Evolutionary conservation across 116 monocot species (phyloP).

Genomic region (Papilionanthe hybrid): DNA sequence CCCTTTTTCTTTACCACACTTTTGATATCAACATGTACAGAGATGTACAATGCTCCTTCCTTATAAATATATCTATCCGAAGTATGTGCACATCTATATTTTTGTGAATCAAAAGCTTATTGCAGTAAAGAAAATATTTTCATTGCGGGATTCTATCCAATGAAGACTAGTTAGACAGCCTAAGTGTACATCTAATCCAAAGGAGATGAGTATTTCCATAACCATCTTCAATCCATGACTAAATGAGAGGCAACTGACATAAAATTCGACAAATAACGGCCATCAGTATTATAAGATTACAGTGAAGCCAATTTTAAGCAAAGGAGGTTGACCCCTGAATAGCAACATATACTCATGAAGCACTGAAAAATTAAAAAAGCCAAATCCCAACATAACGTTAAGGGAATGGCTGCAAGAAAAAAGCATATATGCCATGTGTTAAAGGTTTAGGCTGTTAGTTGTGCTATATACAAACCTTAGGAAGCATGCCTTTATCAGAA

Average conservation of each 20-base stretch:
- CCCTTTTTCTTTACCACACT: too few relatives aligned
- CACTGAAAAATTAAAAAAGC: not conserved
- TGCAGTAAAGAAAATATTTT: not conserved
- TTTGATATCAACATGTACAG: too few relatives aligned
- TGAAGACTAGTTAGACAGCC: not conserved
- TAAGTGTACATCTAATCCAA: not conserved
- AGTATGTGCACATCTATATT: not conserved
- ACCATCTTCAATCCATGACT: not conserved
- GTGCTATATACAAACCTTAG: constrained; percentile 50
- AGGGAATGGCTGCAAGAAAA: not conserved
- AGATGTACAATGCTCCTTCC: too few relatives aligned
- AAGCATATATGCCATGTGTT: not conserved
- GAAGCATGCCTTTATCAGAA: constrained; percentile 11
- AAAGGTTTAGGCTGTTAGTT: not conserved
- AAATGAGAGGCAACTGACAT: not conserved
- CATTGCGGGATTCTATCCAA: not conserved
- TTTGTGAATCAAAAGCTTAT: not conserved
- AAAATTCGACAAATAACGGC: not conserved
- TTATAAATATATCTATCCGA: too few relatives aligned
- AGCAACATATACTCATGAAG: not conserved
- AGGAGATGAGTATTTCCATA: not conserved
- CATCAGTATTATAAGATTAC: not conserved
- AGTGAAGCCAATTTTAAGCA: too few relatives aligned
- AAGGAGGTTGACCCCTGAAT: not conserved
- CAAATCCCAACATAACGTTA: not conserved